Conservation (phyloP, 306 rosid genomes). For the Elaeagnus macrophylla region DNA sequence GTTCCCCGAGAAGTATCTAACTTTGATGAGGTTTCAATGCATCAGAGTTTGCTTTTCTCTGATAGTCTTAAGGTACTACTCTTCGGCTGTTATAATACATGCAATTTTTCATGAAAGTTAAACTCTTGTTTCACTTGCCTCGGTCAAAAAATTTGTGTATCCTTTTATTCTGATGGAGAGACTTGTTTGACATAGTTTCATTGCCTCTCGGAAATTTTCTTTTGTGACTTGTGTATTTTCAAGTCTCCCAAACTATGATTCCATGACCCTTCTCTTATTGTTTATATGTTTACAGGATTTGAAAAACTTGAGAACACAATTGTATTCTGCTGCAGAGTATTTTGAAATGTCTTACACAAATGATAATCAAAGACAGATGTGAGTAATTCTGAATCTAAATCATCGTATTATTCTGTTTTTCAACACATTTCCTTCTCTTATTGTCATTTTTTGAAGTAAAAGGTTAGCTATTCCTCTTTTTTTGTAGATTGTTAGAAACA, state of each 20-base stretch:
- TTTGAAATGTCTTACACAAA: conserved; percentile 87
- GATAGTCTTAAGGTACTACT: conserved; percentile 76
- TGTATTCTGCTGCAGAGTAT: conserved; percentile 95
- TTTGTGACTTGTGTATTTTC: too few species aligned
- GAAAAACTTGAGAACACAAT: conserved; percentile 83
- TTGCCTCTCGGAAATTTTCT: not conserved
- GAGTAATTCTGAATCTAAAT: conserved; percentile 21
- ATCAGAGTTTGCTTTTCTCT: conserved; percentile 84
- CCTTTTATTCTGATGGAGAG: conserved; percentile 1
- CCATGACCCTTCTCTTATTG: conserved; percentile 1
- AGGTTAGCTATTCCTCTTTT: not conserved
- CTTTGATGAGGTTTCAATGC: conserved; percentile 92
- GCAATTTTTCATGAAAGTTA: not conserved
- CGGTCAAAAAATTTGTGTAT: not conserved
- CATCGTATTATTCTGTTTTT: not conserved
- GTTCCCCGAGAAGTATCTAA: conserved; percentile 55
- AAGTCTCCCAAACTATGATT: too few species aligned
- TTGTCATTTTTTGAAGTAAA: conserved; percentile 1
- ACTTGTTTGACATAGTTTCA: not conserved
- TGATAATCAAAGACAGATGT: conserved; percentile 95
- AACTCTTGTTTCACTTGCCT: conserved; percentile 2
- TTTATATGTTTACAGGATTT: conserved; percentile 54
- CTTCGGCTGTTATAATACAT: not conserved
- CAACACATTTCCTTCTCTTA: conserved; percentile 5
- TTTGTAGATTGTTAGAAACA: conserved; percentile 81